Conservation (phyloP, 495 filamentous ascomycete genomes). For the Talaromyces stipitatus region DNA sequence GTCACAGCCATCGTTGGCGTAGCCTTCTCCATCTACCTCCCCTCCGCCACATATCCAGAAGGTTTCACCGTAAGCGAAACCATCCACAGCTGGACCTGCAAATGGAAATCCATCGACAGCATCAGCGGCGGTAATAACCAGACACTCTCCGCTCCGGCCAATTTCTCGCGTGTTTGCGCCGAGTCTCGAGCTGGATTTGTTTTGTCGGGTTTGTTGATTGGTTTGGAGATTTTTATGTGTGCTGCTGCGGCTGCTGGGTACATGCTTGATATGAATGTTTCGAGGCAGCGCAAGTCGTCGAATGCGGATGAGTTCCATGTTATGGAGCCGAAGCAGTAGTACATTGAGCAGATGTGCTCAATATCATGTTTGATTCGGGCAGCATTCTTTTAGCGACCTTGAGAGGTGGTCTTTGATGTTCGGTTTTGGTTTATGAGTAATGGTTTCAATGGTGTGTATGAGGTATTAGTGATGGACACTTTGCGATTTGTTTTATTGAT, state of each 20-base stretch:
- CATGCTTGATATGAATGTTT: constrained; percentile 32
- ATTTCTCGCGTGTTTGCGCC: constrained; percentile 39
- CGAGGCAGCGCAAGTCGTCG: constrained; percentile 16
- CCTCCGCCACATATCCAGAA: constrained; percentile 27
- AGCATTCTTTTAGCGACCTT: no score
- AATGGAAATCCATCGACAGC: constrained; percentile 28
- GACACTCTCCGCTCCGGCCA: constrained; percentile 15
- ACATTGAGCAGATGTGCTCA: background rate
- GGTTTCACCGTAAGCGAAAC: constrained; percentile 35
- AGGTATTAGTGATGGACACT: no score
- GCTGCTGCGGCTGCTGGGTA: constrained; percentile 28
- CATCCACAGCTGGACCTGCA: constrained; percentile 46
- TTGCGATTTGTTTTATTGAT: no score
- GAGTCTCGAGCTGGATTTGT: constrained; percentile 31
- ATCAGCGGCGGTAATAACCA: background rate
- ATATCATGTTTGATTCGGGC: background rate
- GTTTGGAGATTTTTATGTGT: constrained; percentile 38
- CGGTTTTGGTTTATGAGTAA: no score
- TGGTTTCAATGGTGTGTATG: no score
- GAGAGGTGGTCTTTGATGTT: no score
- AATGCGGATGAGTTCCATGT: constrained; percentile 1
- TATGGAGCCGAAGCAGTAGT: constrained; percentile 5
- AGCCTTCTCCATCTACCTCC: constrained; percentile 35
- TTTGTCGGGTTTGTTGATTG: constrained; percentile 32
- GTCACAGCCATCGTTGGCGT: constrained; percentile 32